These are phyloP conservation scores for Serendipita vermifera DNA, from an alignment of 768 basidiomycete genomes.

Conservation along the genomic window DNA sequence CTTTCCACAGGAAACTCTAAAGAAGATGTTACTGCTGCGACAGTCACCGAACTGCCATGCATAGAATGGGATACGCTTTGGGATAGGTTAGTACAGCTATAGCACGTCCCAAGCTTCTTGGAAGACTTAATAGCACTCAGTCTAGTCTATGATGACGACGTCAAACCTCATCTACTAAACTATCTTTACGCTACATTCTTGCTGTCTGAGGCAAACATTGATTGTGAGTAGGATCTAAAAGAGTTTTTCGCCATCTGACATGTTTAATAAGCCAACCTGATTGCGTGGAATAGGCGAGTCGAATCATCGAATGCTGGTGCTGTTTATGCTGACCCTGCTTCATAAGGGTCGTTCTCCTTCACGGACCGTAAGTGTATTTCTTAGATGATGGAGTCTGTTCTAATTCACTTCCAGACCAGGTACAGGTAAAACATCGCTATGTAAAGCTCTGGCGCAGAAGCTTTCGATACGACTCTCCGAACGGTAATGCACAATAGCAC, in stretches of 20 bases:
- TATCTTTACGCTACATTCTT: slow-evolving; percentile 90
- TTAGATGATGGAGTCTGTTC: not conserved
- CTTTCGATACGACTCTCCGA: slow-evolving; percentile 80
- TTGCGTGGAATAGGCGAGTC: slow-evolving; percentile 77
- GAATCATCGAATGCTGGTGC: not conserved
- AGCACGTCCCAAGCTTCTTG: not conserved
- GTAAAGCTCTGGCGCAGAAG: slow-evolving; percentile 90
- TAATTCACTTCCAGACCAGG: slow-evolving; percentile 43
- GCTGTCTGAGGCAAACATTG: slow-evolving; percentile 80
- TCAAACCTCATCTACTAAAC: slow-evolving; percentile 80
- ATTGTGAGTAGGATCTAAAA: slow-evolving; percentile 42
- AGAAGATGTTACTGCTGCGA: slow-evolving; percentile 80
- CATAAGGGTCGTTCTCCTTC: slow-evolving; percentile 76
- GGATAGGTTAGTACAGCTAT: slow-evolving; percentile 30
- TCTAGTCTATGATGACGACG: slow-evolving; percentile 70
- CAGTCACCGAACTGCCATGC: slow-evolving; percentile 79
- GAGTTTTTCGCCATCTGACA: slow-evolving; percentile 9
- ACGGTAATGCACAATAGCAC: slow-evolving; percentile 53
- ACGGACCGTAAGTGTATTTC: slow-evolving; percentile 48
- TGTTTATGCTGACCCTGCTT: not conserved
- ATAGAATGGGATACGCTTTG: slow-evolving; percentile 79
- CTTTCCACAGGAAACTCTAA: slow-evolving; percentile 27
- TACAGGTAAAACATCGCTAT: slow-evolving; percentile 93
- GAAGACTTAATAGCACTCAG: slow-evolving; percentile 28
- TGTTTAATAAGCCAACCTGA: slow-evolving; percentile 63